A percentile compares a stretch with the other conserved stretches of the same genome.
phyloP scores from a whole-genome alignment of 2,329 filamentous ascomycete genomes.

The Pseudogymnoascus sp. region DNA sequence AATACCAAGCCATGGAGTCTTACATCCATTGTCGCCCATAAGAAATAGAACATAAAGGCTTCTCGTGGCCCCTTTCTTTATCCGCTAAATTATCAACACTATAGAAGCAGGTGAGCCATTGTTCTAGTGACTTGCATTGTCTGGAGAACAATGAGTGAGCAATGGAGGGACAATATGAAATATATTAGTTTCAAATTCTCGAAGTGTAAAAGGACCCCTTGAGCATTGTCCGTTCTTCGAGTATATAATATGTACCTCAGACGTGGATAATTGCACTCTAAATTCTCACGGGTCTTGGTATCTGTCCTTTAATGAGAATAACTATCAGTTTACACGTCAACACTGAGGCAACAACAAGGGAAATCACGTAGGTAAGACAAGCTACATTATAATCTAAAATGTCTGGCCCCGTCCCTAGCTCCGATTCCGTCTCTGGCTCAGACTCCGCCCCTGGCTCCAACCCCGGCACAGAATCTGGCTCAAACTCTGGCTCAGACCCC shows the following conservation, averaged over 20 bases:
- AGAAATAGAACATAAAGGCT: not conserved
- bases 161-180: not conserved
- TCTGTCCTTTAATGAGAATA: not conserved
- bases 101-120: not conserved
- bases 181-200: not conserved
- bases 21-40: not conserved
- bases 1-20: not conserved
- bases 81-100: not conserved
- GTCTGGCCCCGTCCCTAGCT: not conserved
- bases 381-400: not conserved
- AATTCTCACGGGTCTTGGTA: not conserved
- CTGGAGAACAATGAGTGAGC: not conserved
- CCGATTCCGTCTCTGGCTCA: not conserved
- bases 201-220: not conserved
- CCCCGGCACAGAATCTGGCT: not conserved
- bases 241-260: not conserved
- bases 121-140: not conserved
- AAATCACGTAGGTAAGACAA: not conserved
- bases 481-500: not conserved
- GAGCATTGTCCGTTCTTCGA: not conserved
- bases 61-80: no score
- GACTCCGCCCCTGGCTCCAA: not conserved
- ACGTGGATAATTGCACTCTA: not conserved
- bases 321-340: not conserved
- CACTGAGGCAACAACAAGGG: no score